Evolutionary conservation across 257 asterid genomes (phyloP).

Genomic region (Scutellaria baicalensis): DNA sequence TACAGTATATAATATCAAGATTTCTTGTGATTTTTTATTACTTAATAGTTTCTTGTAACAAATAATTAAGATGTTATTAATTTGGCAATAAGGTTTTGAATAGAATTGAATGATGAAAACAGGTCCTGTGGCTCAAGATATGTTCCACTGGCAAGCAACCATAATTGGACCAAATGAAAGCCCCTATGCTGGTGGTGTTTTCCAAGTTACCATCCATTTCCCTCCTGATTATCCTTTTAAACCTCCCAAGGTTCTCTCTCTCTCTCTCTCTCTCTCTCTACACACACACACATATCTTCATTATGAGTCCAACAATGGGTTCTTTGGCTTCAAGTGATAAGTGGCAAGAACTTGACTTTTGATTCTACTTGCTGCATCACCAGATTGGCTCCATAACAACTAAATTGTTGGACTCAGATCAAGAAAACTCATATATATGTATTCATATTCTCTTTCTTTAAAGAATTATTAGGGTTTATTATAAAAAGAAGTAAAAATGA

Average conservation of each 20-base stretch:
- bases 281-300: too few species aligned
- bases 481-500: not conserved
- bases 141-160: slow-evolving; percentile 95
- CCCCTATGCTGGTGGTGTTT: slow-evolving; percentile 84
- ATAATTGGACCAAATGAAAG: slow-evolving; percentile 86
- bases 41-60: too few species aligned
- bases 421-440: too few species aligned
- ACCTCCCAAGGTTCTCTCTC: slow-evolving; percentile 65
- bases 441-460: not conserved
- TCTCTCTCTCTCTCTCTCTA: not conserved
- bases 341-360: too few species aligned
- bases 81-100: too few species aligned
- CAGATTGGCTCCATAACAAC: too few species aligned
- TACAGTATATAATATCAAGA: slow-evolving; percentile 5
- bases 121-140: slow-evolving; percentile 84
- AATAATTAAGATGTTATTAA: too few species aligned
- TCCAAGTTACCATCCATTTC: slow-evolving; percentile 83
- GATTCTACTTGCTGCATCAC: too few species aligned
- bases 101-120: slow-evolving; percentile 1
- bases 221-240: slow-evolving; percentile 91
- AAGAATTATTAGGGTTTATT: not conserved
- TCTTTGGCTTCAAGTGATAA: too few species aligned
- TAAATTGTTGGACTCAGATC: too few species aligned
- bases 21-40: too few species aligned
- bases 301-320: too few species aligned